A percentile compares a stretch with the other conserved stretches of the same genome.
Conservation (phyloP, 352 stramenopile species). For the Globisporangium carolinianum region DNA sequence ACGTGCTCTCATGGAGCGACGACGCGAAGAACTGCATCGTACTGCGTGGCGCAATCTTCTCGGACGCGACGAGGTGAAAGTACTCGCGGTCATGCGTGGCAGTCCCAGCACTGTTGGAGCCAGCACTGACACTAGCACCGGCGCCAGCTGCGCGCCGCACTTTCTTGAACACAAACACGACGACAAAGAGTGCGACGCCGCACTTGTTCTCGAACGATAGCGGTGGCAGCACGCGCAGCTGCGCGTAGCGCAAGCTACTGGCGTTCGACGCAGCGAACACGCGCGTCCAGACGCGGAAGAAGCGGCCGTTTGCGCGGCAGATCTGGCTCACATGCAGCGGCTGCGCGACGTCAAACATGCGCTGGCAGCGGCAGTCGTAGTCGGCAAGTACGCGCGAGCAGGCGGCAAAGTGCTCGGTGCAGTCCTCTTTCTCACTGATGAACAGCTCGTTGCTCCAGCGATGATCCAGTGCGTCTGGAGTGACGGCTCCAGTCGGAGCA, state of each 20-base stretch:
- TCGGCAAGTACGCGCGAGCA: constrained; percentile 67
- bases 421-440: constrained; percentile 60
- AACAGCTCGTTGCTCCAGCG: constrained; percentile 82
- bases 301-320: constrained; percentile 62
- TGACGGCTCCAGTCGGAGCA: neutral
- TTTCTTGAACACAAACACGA: constrained; percentile 81
- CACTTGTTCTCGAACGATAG: constrained; percentile 79
- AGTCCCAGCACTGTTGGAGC: too few species aligned
- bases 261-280: constrained; percentile 63
- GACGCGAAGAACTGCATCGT: constrained; percentile 57
- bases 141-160: constrained; percentile 35
- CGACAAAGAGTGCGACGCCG: constrained; percentile 49
- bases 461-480: constrained; percentile 29
- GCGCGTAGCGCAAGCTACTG: constrained; percentile 57
- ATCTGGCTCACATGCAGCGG: constrained; percentile 65
- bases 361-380: constrained; percentile 69
- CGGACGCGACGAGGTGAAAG: constrained; percentile 63
- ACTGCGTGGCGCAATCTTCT: constrained; percentile 39
- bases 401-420: constrained; percentile 45
- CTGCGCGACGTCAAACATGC: constrained; percentile 71
- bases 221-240: constrained; percentile 56
- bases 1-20: constrained; percentile 70
- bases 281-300: constrained; percentile 56
- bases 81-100: constrained; percentile 49
- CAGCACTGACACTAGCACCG: neutral